Evolutionary conservation across 148 eudicot species (phyloP).

Genomic region (Fagopyrum tataricum): DNA sequence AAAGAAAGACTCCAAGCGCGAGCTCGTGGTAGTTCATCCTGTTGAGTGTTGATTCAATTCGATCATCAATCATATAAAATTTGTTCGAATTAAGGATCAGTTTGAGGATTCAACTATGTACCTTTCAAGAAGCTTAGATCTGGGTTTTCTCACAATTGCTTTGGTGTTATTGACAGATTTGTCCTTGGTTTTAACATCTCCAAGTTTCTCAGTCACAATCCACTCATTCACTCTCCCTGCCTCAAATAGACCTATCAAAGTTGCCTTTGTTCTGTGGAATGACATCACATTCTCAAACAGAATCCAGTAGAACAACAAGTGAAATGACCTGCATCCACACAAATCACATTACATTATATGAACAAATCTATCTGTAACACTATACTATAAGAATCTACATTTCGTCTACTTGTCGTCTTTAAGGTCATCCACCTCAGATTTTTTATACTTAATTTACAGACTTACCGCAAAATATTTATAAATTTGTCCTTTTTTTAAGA

Average conservation of each 20-base stretch:
- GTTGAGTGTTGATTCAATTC: constrained; percentile 8
- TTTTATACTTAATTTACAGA: too few species aligned
- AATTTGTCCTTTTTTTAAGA: too few species aligned
- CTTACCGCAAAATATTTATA: too few species aligned
- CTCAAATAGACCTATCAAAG: constrained; percentile 77
- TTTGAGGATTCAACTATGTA: constrained; percentile 5
- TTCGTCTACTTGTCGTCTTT: too few species aligned
- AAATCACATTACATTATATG: neutral
- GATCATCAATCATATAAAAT: neutral
- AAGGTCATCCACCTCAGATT: too few species aligned
- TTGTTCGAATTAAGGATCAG: too few species aligned
- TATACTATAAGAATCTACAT: too few species aligned
- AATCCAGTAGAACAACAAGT: constrained; percentile 86
- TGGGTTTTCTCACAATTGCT: constrained; percentile 36
- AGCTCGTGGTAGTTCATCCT: constrained; percentile 73
- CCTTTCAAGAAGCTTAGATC: constrained; percentile 72
- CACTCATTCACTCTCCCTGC: constrained; percentile 91
- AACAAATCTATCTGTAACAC: too few species aligned
- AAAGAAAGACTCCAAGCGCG: constrained; percentile 71
- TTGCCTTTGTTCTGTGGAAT: constrained; percentile 90
- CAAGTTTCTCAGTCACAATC: constrained; percentile 97
- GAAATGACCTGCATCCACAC: constrained; percentile 60
- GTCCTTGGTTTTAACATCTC: constrained; percentile 72
- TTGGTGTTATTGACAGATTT: constrained; percentile 28
- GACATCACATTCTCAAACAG: constrained; percentile 98